These are phyloP conservation scores for Moelleriella libera DNA, from an alignment of 2,329 filamentous ascomycete genomes.

Conservation along the genomic window DNA sequence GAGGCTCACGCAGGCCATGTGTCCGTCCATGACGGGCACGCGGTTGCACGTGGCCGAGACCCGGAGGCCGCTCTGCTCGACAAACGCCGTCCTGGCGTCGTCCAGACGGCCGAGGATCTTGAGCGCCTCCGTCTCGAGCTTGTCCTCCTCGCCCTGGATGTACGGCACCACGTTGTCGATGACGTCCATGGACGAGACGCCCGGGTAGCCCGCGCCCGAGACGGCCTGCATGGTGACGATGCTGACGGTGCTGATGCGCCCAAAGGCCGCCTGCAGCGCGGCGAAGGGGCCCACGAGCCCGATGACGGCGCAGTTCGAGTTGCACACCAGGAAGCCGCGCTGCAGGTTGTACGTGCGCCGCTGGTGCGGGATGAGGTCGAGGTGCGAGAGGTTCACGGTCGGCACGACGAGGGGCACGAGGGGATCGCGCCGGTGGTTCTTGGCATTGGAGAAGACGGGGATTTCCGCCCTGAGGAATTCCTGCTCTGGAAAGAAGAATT, in stretches of 20 bases:
- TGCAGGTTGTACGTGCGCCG: conserved; percentile 55
- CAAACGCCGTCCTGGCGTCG: conserved; percentile 55
- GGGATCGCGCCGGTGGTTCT: conserved; percentile 88
- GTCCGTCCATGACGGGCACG: conserved; percentile 88
- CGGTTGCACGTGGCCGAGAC: conserved; percentile 85
- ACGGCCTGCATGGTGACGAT: conserved; percentile 94
- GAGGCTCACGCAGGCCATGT: conserved; percentile 87
- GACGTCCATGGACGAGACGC: conserved; percentile 87
- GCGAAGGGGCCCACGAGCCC: conserved; percentile 91
- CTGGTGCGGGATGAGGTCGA: conserved; percentile 83
- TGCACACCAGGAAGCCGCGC: conserved; percentile 90
- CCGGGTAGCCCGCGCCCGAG: conserved; percentile 82
- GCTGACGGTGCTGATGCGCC: conserved; percentile 57
- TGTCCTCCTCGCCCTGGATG: conserved; percentile 90
- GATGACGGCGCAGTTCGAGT: conserved; percentile 96
- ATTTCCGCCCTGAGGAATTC: conserved; percentile 81
- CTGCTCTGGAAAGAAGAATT: conserved; percentile 45
- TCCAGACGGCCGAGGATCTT: conserved; percentile 82
- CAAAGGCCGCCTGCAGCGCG: conserved; percentile 75
- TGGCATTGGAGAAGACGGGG: conserved; percentile 92
- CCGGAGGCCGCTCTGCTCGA: conserved; percentile 58
- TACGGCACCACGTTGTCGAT: conserved; percentile 92
- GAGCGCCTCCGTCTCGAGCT: conserved; percentile 84
- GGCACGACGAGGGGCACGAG: conserved; percentile 88
- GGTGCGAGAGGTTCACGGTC: conserved; percentile 81